Evolutionary conservation across 1,284 basidiomycete species (phyloP).

Genomic region (Tranzscheliella williamsii): DNA sequence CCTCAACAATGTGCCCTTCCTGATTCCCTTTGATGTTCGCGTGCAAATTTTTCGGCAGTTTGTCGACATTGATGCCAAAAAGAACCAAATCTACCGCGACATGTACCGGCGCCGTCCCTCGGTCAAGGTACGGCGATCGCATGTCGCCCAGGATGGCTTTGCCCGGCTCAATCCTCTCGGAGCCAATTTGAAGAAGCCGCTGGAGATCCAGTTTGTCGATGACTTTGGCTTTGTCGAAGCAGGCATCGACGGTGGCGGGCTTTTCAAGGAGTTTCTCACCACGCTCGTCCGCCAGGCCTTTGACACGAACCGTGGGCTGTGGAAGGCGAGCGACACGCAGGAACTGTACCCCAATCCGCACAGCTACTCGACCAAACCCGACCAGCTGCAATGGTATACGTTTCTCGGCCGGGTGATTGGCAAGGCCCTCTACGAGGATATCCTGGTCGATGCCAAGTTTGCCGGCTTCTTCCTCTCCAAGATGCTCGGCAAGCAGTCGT

Average conservation of each 20-base stretch:
- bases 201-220: constrained; percentile 88
- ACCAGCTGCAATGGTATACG: constrained; percentile 75
- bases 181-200: constrained; percentile 74
- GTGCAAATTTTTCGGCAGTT: constrained; percentile 75
- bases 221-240: constrained; percentile 83
- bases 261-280: constrained; percentile 98
- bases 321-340: constrained; percentile 84
- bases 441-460: constrained; percentile 92
- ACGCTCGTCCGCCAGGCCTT: constrained; percentile 79
- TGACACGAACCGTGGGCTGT: constrained; percentile 89
- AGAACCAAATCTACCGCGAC: constrained; percentile 19
- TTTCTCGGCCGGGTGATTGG: constrained; percentile 92
- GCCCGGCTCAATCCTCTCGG: constrained; percentile 69
- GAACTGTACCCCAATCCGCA: constrained; percentile 93
- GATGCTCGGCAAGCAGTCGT: constrained; percentile 59
- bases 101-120: constrained; percentile 24
- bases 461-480: constrained; percentile 93
- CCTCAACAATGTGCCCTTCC: constrained; percentile 93
- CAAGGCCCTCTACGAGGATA: constrained; percentile 95
- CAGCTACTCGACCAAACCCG: constrained; percentile 48
- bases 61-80: constrained; percentile 38
- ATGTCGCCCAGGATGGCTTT: constrained; percentile 86
- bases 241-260: constrained; percentile 92
- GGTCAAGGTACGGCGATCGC: constrained; percentile 73
- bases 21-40: constrained; percentile 88